Evolutionary conservation across 495 filamentous ascomycete species (phyloP).

Genomic region (Tuber umbilicatum): DNA sequence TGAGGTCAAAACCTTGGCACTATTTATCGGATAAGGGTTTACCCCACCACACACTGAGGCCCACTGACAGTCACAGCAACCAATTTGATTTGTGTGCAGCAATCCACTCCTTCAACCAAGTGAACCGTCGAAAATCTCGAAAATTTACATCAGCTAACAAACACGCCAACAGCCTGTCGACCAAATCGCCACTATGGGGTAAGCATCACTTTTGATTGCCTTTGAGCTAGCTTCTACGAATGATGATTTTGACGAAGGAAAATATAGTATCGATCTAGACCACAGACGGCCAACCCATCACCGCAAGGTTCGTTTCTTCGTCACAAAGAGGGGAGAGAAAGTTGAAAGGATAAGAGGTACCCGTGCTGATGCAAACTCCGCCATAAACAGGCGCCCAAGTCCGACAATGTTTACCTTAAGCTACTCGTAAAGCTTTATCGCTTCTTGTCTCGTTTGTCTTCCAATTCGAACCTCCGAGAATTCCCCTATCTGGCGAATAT

Average conservation of each 20-base stretch:
- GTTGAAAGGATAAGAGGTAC: slow-evolving; percentile 29
- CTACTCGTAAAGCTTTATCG: slow-evolving; percentile 98
- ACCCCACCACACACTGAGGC: slow-evolving; percentile 19
- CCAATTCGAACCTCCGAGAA: slow-evolving; percentile 12
- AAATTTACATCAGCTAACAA: slow-evolving; percentile 29
- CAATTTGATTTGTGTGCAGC: slow-evolving; percentile 11
- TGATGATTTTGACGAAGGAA: slow-evolving; percentile 17
- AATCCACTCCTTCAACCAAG: slow-evolving; percentile 22
- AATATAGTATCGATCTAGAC: slow-evolving; percentile 57
- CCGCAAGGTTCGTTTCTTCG: slow-evolving; percentile 37
- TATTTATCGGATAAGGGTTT: slow-evolving; percentile 25
- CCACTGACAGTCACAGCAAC: slow-evolving; percentile 24
- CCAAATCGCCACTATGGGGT: slow-evolving; percentile 39
- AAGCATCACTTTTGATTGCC: slow-evolving; percentile 24
- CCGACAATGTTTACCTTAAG: slow-evolving; percentile 95
- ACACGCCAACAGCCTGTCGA: slow-evolving; percentile 26
- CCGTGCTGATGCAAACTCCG: slow-evolving; percentile 46
- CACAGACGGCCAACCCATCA: slow-evolving; percentile 42
- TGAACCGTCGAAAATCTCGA: slow-evolving; percentile 31
- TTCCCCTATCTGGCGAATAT: not conserved
- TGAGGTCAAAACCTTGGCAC: not conserved
- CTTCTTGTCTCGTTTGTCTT: slow-evolving; percentile 86
- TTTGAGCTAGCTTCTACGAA: not conserved
- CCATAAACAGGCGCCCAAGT: slow-evolving; percentile 85
- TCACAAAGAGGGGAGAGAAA: not conserved